A percentile compares a stretch with the other conserved stretches of the same genome.
Conservation (phyloP, 2,329 filamentous ascomycete genomes). For the Daldinia sp. region DNA sequence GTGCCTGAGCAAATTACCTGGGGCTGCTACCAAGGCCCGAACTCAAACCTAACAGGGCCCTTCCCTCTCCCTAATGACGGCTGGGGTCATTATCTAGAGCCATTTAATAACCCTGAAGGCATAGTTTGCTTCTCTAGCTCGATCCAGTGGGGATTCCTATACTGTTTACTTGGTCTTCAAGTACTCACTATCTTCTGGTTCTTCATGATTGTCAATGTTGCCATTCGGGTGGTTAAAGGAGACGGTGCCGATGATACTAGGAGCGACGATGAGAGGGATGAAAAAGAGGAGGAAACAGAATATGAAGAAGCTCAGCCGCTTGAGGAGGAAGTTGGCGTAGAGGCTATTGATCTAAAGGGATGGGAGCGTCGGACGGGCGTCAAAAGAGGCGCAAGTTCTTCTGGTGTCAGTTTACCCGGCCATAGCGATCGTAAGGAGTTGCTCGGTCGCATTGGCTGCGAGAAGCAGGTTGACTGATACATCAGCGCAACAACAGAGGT, state of each 20-base stretch:
- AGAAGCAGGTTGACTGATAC: slow-evolving; percentile 70
- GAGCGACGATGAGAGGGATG: slow-evolving; percentile 83
- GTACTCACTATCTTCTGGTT: slow-evolving; percentile 88
- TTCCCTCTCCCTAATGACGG: slow-evolving; percentile 60
- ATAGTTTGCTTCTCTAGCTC: slow-evolving; percentile 80
- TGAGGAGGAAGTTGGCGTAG: slow-evolving; percentile 80
- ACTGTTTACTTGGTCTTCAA: slow-evolving; percentile 80
- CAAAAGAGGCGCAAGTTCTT: slow-evolving; percentile 61
- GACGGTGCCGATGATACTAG: slow-evolving; percentile 83
- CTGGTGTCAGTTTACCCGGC: slow-evolving; percentile 71
- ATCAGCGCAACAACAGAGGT: slow-evolving; percentile 14
- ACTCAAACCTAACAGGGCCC: slow-evolving; percentile 63
- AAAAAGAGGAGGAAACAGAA: slow-evolving; percentile 61
- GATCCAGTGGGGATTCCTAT: slow-evolving; percentile 80
- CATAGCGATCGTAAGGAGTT: slow-evolving; percentile 83
- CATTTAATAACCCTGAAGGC: slow-evolving; percentile 75
- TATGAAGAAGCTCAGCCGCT: slow-evolving; percentile 65
- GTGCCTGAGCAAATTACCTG: slow-evolving; percentile 67
- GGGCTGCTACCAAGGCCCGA: slow-evolving; percentile 75
- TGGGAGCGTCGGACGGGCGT: slow-evolving; percentile 66
- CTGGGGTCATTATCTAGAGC: slow-evolving; percentile 72
- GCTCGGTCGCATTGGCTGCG: slow-evolving; percentile 82
- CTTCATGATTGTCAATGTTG: slow-evolving; percentile 84
- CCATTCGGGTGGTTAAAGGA: slow-evolving; percentile 79
- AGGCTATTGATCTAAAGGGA: slow-evolving; percentile 71